phyloP scores from a whole-genome alignment of 208 protist species.

The Crithidia brevicula region DNA sequence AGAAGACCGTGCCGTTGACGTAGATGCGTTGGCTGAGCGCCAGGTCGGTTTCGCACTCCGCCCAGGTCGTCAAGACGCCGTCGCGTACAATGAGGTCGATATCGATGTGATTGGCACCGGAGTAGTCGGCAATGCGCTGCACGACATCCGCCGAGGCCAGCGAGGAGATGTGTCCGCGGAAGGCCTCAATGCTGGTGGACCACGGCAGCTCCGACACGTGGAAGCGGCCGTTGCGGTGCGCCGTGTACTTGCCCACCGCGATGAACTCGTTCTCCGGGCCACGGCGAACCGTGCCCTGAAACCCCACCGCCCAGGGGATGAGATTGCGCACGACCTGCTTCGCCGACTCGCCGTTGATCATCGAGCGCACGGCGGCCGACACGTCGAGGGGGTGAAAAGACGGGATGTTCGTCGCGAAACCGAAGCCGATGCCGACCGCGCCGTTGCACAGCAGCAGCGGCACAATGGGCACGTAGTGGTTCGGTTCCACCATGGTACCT shows the following conservation, averaged over 20 bases:
- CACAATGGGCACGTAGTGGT: slow-evolving; percentile 99
- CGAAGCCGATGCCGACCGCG: slow-evolving; percentile 99
- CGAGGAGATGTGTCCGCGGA: slow-evolving; percentile 72
- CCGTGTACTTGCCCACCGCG: slow-evolving; percentile 69
- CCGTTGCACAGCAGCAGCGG: slow-evolving; percentile 99
- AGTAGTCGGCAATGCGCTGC: slow-evolving; percentile 90
- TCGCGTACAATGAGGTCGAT: slow-evolving; percentile 85
- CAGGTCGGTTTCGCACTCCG: slow-evolving; percentile 81
- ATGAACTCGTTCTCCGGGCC: slow-evolving; percentile 74
- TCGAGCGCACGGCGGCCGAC: slow-evolving; percentile 83
- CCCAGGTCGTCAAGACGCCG: slow-evolving; percentile 57
- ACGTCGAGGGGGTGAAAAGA: slow-evolving; percentile 97
- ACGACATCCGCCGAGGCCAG: slow-evolving; percentile 80
- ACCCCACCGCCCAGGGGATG: slow-evolving; percentile 97
- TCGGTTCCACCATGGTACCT: slow-evolving; percentile 98
- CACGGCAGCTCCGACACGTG: slow-evolving; percentile 81
- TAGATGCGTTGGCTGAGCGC: slow-evolving; percentile 75
- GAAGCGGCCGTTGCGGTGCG: slow-evolving; percentile 71
- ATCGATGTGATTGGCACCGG: slow-evolving; percentile 90
- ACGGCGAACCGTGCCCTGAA: slow-evolving; percentile 86
- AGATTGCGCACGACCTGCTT: slow-evolving; percentile 79
- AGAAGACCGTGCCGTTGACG: slow-evolving; percentile 90
- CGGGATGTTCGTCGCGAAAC: slow-evolving; percentile 95
- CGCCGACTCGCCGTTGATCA: slow-evolving; percentile 86
- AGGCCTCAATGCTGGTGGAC: slow-evolving; percentile 76